Percentiles rank a stretch among this genome's conserved stretches.
Evolutionary conservation across 2,329 filamentous ascomycete genomes (phyloP).

Genomic region (Byssoonygena ceratinophila): DNA sequence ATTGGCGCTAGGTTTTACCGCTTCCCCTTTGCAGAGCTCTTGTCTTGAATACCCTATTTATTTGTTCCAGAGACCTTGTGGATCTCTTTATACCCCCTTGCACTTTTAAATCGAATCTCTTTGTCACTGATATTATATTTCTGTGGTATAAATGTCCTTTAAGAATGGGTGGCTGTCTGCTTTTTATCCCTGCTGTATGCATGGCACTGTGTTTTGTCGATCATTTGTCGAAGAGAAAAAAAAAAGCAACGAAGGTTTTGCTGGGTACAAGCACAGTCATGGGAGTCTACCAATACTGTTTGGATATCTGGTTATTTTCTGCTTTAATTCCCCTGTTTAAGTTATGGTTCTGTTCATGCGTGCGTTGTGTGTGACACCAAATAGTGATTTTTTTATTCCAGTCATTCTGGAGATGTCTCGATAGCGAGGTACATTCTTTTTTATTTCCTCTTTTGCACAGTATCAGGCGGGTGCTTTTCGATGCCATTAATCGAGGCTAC

Average conservation of each 20-base stretch:
- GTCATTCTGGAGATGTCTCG: conserved; percentile 5
- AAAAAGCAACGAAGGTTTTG: conserved; percentile 11
- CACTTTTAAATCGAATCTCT: neutral
- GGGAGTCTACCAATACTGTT: conserved; percentile 4
- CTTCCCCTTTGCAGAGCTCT: neutral
- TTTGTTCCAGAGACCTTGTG: neutral
- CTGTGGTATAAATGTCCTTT: conserved; percentile 8
- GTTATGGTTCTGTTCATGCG: neutral
- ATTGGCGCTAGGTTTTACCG: conserved; percentile 7
- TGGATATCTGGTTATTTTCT: neutral
- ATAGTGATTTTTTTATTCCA: neutral
- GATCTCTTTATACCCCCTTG: conserved; percentile 7
- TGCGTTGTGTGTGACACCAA: neutral
- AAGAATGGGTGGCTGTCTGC: conserved; percentile 8
- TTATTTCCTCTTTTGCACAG: neutral
- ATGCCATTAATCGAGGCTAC: neutral
- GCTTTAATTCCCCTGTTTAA: neutral
- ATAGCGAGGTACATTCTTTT: conserved; percentile 6
- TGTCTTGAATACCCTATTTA: conserved; percentile 6
- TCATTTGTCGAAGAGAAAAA: neutral
- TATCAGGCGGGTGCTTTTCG: neutral
- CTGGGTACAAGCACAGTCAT: conserved; percentile 3
- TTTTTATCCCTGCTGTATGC: conserved; percentile 2
- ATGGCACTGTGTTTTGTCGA: neutral
- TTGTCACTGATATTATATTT: conserved; percentile 6